Percentiles rank a stretch among this genome's conserved stretches.
phyloP scores from a whole-genome alignment of 2,329 filamentous ascomycete genomes.

The Xylariaceae sp. region DNA sequence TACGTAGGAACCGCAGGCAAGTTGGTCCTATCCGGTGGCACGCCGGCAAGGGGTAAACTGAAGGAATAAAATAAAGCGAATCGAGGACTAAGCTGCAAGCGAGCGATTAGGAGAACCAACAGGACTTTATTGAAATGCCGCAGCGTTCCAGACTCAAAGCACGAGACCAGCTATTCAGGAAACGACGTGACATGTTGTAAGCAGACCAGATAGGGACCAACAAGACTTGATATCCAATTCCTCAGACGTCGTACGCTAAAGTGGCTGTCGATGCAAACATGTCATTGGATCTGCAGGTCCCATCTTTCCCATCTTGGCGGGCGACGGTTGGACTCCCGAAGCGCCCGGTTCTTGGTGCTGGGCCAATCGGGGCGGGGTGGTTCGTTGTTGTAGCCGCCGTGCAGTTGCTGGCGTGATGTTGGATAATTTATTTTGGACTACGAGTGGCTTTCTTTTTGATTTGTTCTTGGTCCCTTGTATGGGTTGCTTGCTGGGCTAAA shows the following conservation, averaged over 20 bases:
- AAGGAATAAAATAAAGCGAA: conserved; percentile 2
- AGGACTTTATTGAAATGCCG: background rate
- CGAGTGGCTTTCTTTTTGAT: no score
- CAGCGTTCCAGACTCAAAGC: background rate
- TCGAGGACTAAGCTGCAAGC: background rate
- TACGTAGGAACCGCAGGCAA: background rate
- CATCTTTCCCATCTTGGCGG: conserved; percentile 1
- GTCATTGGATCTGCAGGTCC: no score
- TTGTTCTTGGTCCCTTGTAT: no score
- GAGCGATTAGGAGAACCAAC: conserved; percentile 2
- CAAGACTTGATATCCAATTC: conserved; percentile 9
- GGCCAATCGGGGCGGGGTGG: conserved; percentile 21
- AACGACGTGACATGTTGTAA: no score
- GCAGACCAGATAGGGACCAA: conserved; percentile 16
- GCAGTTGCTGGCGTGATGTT: no score
- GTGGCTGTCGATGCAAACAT: no score
- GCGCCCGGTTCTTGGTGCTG: conserved; percentile 23
- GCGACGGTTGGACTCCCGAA: conserved; percentile 26
- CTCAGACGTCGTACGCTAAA: no score
- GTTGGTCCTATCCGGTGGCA: background rate
- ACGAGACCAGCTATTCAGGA: conserved; percentile 14
- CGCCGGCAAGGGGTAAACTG: background rate
- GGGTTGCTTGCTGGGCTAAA: no score
- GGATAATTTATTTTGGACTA: no score
- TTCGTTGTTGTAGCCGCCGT: no score